Base-by-base conservation (phyloP, 139 green algal species). In the Nannochloris sp. region DNA sequence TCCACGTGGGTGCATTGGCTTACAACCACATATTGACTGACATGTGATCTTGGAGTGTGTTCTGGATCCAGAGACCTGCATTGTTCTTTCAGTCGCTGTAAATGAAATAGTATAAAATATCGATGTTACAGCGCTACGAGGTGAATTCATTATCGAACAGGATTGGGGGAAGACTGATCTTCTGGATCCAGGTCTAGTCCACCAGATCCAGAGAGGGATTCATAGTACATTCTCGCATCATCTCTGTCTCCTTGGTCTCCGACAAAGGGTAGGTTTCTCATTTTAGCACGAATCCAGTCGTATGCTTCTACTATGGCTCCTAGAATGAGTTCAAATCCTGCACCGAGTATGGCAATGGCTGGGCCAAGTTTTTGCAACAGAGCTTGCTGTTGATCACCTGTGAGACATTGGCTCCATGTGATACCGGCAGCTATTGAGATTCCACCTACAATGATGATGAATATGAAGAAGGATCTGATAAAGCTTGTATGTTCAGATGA, bases 141-240 rank as follows among this genome's bases (percentile, higher is more conserved):
- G 16, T 28, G 46, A 53, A 53, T 49, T 10, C 10, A 10, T 28
- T 28, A 53, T 53, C n/a, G n/a, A 53, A 28, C 9, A 53, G n/a
- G 46, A 53, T 53, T 11, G 16, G 70, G 70, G 11, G 37, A 62
- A 26, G 56, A 49, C 23, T 77, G 65, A 26, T 77, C 70, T 36
- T 77, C 70, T 0, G 70, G 70, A 6, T 77, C 70, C 8, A 77
- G 28, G 5, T 68, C 70, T 11, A 71, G 65, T 4, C 53, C 57
- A 55, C 53, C 65, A 61, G 36, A 59, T 6, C 60, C 60, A 45
- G 31, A 17, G 14, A 66, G 14, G 20, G 36, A 13, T 16, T 59
- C 60, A 66, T 68, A 78, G 59, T 65, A 68, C 9, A 49, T 58
- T 12, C 56, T 59, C 17, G 44, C 40, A 56, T 43, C 61, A 49